Evolutionary conservation across 2,329 filamentous ascomycete genomes (phyloP).

Genomic region (Grosmannia clavigera): DNA sequence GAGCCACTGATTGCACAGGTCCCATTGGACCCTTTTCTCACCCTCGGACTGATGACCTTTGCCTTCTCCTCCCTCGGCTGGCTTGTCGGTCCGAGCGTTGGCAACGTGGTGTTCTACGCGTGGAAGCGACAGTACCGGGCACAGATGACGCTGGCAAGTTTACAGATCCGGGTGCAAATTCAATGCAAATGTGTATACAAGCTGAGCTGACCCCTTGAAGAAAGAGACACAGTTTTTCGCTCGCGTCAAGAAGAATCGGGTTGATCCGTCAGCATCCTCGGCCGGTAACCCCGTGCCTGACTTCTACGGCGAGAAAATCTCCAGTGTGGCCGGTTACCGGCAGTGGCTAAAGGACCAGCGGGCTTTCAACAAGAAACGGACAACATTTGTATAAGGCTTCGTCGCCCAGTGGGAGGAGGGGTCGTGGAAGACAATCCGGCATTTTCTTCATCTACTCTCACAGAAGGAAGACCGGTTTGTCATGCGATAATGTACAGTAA

Average conservation of each 20-base stretch:
- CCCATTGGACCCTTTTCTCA: constrained; percentile 78
- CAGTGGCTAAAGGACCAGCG: constrained; percentile 97
- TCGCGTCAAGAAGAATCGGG: constrained; percentile 81
- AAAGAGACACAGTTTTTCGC: constrained; percentile 94
- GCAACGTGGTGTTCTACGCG: constrained; percentile 66
- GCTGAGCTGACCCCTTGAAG: constrained; percentile 29
- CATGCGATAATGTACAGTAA: neutral
- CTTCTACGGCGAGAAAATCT: constrained; percentile 97
- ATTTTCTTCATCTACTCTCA: neutral
- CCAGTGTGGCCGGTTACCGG: constrained; percentile 79
- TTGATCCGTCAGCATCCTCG: constrained; percentile 80
- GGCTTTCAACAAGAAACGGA: constrained; percentile 88
- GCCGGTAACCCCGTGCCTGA: constrained; percentile 90
- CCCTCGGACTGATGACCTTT: constrained; percentile 68
- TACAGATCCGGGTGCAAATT: no score
- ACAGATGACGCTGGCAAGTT: constrained; percentile 57
- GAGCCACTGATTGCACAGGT: constrained; percentile 60
- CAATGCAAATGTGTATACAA: neutral
- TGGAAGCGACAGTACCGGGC: constrained; percentile 57
- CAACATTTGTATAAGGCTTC: constrained; percentile 40
- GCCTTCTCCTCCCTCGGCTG: constrained; percentile 72
- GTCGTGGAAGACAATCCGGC: neutral
- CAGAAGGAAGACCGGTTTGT: neutral
- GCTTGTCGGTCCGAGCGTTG: constrained; percentile 74
- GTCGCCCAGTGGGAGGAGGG: neutral